Percentiles rank a stretch among this genome's conserved stretches.
Evolutionary conservation across 164 flowering plant genomes (phyloP).

Genomic region (Liquidambar formosana): DNA sequence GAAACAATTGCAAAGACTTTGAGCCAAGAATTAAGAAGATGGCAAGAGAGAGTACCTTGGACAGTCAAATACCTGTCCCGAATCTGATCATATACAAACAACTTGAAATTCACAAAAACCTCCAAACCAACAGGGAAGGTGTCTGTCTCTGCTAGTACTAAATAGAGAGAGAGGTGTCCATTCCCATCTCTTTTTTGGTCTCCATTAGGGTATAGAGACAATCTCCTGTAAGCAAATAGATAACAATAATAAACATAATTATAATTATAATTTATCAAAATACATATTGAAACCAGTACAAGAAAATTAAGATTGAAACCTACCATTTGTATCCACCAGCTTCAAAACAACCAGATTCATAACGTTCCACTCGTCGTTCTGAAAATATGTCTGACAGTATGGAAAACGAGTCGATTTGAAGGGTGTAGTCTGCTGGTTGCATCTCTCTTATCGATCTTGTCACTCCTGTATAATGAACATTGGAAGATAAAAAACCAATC

Average conservation of each 20-base stretch:
- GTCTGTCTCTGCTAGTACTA: neutral
- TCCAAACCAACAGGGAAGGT: constrained; percentile 4
- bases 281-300: no score
- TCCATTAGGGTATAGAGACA: constrained; percentile 9
- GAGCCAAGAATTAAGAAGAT: neutral
- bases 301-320: neutral
- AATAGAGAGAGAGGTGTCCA: constrained; percentile 8
- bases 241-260: no score
- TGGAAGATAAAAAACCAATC: no score
- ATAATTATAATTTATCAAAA: no score
- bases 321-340: neutral
- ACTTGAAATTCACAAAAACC: neutral
- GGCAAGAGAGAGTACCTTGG: no score
- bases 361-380: neutral
- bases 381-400: neutral
- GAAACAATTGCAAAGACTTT: no score
- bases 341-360: neutral
- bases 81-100: neutral
- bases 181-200: neutral
- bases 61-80: constrained; percentile 7
- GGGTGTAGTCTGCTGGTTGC: no score
- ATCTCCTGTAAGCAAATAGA: constrained; percentile 7
- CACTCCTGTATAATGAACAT: no score
- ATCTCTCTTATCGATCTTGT: no score
- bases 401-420: no score